These are phyloP conservation scores for Candida chauliodis DNA, from an alignment of 805 yeast species.

Conservation along the genomic window DNA sequence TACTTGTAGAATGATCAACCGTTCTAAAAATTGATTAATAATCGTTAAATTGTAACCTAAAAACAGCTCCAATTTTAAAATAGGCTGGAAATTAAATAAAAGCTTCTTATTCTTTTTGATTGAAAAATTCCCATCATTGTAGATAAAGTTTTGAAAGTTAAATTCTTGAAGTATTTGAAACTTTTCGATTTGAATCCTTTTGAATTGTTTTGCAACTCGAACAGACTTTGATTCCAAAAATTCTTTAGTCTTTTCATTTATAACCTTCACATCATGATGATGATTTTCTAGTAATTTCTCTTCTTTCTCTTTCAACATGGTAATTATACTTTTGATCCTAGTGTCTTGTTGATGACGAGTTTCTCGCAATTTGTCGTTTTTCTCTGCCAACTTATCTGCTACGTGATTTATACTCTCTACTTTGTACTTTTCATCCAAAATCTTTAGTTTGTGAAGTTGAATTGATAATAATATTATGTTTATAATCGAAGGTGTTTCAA, in stretches of 20 bases:
- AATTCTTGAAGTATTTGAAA: slow-evolving; percentile 26
- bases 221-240: background rate
- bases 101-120: slow-evolving; percentile 4
- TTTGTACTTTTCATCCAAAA: slow-evolving; percentile 13
- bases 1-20: slow-evolving; percentile 21
- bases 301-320: background rate
- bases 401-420: slow-evolving; percentile 13
- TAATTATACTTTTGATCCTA: background rate
- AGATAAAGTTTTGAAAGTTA: slow-evolving; percentile 13
- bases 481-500: slow-evolving; percentile 14
- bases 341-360: background rate
- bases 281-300: background rate
- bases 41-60: slow-evolving; percentile 26
- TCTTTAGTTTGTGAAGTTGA: slow-evolving; percentile 29
- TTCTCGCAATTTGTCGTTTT: background rate
- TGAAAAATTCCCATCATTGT: background rate
- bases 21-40: slow-evolving; percentile 27
- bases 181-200: slow-evolving; percentile 19
- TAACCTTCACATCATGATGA: background rate
- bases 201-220: slow-evolving; percentile 23
- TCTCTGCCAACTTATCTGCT: slow-evolving; percentile 2
- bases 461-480: slow-evolving; percentile 24
- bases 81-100: slow-evolving; percentile 24
- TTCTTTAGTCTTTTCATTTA: slow-evolving; percentile 2
- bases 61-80: slow-evolving; percentile 24